Conservation (phyloP, 2,329 filamentous ascomycete species). For the Colletotrichum eremochloae region DNA sequence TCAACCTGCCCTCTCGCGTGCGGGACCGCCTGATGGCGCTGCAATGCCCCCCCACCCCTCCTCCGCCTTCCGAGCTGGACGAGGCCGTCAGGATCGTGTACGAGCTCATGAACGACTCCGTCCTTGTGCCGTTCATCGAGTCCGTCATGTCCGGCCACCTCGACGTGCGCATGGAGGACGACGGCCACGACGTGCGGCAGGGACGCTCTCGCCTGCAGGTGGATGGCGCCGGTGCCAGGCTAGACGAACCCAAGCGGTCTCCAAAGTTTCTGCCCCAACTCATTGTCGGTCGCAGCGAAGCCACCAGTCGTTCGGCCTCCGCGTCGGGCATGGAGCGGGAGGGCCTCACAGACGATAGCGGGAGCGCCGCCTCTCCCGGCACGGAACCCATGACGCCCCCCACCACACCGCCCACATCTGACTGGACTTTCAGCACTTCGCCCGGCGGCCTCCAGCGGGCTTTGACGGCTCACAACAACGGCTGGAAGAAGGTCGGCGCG, state of each 20-base stretch:
- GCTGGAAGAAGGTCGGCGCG: conserved; percentile 75
- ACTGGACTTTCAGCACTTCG: conserved; percentile 66
- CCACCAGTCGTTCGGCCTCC: conserved; percentile 57
- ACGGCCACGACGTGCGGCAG: conserved; percentile 52
- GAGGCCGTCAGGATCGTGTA: conserved; percentile 89
- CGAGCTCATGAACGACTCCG: conserved; percentile 97
- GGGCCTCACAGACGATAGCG: conserved; percentile 74
- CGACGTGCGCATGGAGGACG: conserved; percentile 54
- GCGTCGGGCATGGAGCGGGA: conserved; percentile 62
- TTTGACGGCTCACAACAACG: conserved; percentile 66
- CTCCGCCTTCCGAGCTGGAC: conserved; percentile 81
- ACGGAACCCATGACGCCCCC: conserved; percentile 80
- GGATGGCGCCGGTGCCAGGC: conserved; percentile 51
- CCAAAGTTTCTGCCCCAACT: conserved; percentile 62
- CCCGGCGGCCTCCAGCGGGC: conserved; percentile 68
- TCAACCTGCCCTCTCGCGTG: conserved; percentile 89
- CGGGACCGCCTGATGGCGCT: conserved; percentile 82
- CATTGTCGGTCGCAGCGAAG: conserved; percentile 54
- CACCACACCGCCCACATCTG: conserved; percentile 75
- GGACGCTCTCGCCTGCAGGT: conserved; percentile 56
- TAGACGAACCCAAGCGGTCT: conserved; percentile 58
- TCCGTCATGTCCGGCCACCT: conserved; percentile 60
- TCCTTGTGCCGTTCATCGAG: conserved; percentile 92
- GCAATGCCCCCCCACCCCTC: conserved; percentile 71
- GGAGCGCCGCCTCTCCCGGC: conserved; percentile 68